Percentiles rank a stretch among this genome's conserved stretches.
Evolutionary conservation across 2,329 filamentous ascomycete species (phyloP).

Genomic region (Penicillium olsonii): DNA sequence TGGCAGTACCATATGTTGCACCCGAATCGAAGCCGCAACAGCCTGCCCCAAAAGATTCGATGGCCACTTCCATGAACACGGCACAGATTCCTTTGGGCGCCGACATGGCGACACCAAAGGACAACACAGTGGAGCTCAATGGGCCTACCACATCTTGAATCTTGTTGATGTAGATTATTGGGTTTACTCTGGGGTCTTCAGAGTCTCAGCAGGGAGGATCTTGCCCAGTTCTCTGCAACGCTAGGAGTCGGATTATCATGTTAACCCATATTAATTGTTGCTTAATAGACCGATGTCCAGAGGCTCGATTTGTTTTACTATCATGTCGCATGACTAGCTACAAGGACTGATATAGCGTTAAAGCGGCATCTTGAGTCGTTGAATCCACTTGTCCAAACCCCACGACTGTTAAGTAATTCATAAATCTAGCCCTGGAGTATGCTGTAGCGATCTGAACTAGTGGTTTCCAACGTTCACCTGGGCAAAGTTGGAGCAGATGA

Average conservation of each 20-base stretch:
- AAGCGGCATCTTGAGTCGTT: no score
- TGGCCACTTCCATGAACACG: background rate
- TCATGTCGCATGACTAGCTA: background rate
- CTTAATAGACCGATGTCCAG: background rate
- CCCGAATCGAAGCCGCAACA: background rate
- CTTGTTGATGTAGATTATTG: background rate
- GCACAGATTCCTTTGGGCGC: background rate
- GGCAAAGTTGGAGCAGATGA: no score
- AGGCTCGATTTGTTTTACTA: background rate
- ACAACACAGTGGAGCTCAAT: conserved; percentile 8
- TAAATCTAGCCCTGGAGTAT: no score
- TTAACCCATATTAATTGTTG: conserved; percentile 1
- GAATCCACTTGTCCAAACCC: no score
- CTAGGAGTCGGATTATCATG: background rate
- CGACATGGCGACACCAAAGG: background rate
- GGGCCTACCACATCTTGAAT: conserved; percentile 6
- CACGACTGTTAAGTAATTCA: no score
- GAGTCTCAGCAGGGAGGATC: background rate
- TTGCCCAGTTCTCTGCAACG: background rate
- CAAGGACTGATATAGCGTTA: no score
- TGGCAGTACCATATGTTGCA: conserved; percentile 3
- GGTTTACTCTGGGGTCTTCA: background rate
- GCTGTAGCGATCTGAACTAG: no score
- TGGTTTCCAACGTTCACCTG: no score
- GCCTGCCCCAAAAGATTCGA: background rate